Evolutionary conservation across 805 yeast species (phyloP).

Genomic region (Lipomyces anomalus): DNA sequence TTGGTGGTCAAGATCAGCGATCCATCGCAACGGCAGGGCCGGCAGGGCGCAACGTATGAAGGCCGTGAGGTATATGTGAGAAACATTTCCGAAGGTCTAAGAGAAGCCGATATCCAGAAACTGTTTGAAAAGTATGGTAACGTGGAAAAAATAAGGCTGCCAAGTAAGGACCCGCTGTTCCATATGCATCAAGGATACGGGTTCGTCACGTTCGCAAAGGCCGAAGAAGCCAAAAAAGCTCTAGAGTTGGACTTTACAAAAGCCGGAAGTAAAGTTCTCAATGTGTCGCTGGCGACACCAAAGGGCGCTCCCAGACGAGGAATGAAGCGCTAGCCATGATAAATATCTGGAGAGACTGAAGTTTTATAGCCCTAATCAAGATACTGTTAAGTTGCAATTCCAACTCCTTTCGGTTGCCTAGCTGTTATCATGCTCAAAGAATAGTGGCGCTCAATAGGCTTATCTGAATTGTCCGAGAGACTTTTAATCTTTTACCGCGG

Average conservation of each 20-base stretch:
- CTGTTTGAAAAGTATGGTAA: constrained; percentile 48
- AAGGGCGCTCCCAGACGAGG: not conserved
- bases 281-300: constrained; percentile 43
- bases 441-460: too few species aligned
- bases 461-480: too few species aligned
- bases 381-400: too few species aligned
- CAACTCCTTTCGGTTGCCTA: too few species aligned
- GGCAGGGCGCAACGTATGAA: constrained; percentile 46
- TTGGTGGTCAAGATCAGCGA: constrained; percentile 59
- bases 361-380: too few species aligned
- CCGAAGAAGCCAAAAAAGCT: constrained; percentile 46
- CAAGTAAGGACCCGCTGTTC: constrained; percentile 30
- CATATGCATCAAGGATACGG: constrained; percentile 58
- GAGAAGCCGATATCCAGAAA: constrained; percentile 36
- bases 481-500: too few species aligned
- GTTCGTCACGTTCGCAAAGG: constrained; percentile 46
- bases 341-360: not conserved
- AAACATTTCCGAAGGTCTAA: constrained; percentile 46
- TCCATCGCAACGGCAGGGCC: constrained; percentile 41
- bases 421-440: too few species aligned
- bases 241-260: constrained; percentile 39
- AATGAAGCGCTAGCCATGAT: constrained; percentile 1
- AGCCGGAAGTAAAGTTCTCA: constrained; percentile 45
- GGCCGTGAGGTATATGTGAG: constrained; percentile 54
- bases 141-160: constrained; percentile 46